Percentiles rank a stretch among this genome's conserved stretches.
These are phyloP conservation scores for Dimargaris cristalligena DNA, from an alignment of 192 early-diverging fungal genomes.

Conservation along the genomic window DNA sequence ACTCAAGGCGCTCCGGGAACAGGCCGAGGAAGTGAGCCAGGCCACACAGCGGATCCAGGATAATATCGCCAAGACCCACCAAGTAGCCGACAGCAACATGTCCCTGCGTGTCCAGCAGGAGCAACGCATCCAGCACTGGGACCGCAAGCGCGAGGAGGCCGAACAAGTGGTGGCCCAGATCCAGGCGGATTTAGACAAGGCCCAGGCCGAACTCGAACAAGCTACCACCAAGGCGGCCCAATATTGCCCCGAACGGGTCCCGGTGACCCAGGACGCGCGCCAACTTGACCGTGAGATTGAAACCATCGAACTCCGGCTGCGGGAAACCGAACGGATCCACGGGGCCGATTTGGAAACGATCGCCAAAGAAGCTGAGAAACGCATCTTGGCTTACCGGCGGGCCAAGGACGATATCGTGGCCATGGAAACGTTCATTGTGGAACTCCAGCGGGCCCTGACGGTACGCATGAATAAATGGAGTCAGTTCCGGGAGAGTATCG, in stretches of 20 bases:
- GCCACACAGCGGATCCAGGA: conserved; percentile 17
- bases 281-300: conserved; percentile 46
- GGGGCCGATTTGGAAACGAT: conserved; percentile 43
- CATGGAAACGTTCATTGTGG: conserved; percentile 28
- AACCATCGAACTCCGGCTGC: conserved; percentile 27
- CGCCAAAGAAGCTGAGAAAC: conserved; percentile 29
- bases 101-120: conserved; percentile 17
- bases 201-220: conserved; percentile 21
- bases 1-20: conserved; percentile 21
- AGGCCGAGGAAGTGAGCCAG: conserved; percentile 22
- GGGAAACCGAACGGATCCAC: conserved; percentile 38
- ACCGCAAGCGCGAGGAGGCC: conserved; percentile 25
- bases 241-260: conserved; percentile 44
- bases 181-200: conserved; percentile 16
- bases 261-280: conserved; percentile 20
- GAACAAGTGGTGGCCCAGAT: conserved; percentile 14
- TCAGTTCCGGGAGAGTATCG: conserved; percentile 55
- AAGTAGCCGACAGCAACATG: conserved; percentile 15
- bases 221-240: conserved; percentile 31
- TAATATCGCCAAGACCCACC: conserved; percentile 15
- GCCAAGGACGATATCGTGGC: conserved; percentile 34
- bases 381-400: conserved; percentile 31
- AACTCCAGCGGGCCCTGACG: conserved; percentile 35
- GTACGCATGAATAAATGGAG: conserved; percentile 43
- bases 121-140: conserved; percentile 36